Evolutionary conservation across 75 land plant species (phyloP).

Genomic region (Larix kaempferi): DNA sequence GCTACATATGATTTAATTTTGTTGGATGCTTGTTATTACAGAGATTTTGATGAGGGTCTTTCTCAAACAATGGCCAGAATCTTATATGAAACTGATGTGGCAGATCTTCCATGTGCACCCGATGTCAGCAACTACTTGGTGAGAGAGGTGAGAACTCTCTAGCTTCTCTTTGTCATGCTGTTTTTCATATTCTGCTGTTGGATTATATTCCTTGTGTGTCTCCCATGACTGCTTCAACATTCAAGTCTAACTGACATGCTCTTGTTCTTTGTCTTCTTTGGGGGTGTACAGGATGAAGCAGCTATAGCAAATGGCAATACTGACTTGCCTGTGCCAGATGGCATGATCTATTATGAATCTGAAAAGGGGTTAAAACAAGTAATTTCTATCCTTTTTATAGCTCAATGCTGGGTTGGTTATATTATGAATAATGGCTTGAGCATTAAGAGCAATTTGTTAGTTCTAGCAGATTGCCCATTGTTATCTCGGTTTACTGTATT

Average conservation of each 20-base stretch:
- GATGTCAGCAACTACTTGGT: constrained; percentile 85
- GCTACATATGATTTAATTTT: background rate
- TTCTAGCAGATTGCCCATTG: background rate
- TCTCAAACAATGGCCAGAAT: constrained; percentile 54
- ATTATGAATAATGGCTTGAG: background rate
- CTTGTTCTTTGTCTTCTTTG: constrained; percentile 4
- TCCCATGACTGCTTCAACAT: background rate
- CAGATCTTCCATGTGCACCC: constrained; percentile 60
- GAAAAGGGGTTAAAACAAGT: constrained; percentile 44
- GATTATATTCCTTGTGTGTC: background rate
- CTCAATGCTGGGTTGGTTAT: background rate
- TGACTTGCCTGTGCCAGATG: constrained; percentile 49
- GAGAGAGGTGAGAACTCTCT: constrained; percentile 50
- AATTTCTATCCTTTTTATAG: constrained; percentile 1
- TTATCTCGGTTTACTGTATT: background rate
- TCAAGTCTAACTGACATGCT: background rate
- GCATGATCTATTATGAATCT: constrained; percentile 66
- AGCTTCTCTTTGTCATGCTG: background rate
- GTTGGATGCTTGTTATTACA: constrained; percentile 15
- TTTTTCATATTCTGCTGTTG: background rate
- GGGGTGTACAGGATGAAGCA: constrained; percentile 49
- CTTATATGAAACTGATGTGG: constrained; percentile 63
- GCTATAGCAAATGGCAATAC: constrained; percentile 45
- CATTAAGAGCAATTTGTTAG: background rate
- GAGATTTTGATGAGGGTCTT: constrained; percentile 85